phyloP scores from a whole-genome alignment of 202 grass and related monocot species.

The Miscanthus sacchariflorus region DNA sequence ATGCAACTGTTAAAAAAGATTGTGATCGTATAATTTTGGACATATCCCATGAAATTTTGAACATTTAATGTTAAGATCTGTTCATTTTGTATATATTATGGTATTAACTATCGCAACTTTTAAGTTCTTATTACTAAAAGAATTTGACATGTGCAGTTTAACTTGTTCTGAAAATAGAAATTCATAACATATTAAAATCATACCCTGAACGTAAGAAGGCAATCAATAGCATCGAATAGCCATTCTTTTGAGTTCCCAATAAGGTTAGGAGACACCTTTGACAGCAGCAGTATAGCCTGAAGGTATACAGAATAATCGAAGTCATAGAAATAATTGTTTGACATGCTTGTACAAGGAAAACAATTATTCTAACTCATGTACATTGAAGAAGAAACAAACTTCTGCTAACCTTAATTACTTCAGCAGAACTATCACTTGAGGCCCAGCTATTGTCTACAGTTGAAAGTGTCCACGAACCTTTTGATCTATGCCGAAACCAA shows the following conservation, averaged over 20 bases:
- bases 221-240: neutral
- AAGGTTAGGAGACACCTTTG: neutral
- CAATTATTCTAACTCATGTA: neutral
- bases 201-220: neutral
- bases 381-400: neutral
- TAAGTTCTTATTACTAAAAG: too few relatives aligned
- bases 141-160: too few relatives aligned
- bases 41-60: too few relatives aligned
- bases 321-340: neutral
- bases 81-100: too few relatives aligned
- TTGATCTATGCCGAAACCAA: constrained; percentile 53
- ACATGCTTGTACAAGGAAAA: neutral
- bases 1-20: too few relatives aligned
- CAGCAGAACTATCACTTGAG: constrained; percentile 40
- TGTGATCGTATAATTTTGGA: too few relatives aligned
- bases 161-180: too few relatives aligned
- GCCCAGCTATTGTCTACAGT: constrained; percentile 53
- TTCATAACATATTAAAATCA: too few relatives aligned
- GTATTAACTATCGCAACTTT: too few relatives aligned
- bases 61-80: too few relatives aligned
- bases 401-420: constrained; percentile 34
- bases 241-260: neutral
- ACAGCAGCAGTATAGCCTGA: neutral
- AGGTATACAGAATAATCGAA: neutral
- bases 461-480: constrained; percentile 55